Percentiles rank a stretch among this genome's conserved stretches.
phyloP scores from a whole-genome alignment of 2,329 filamentous ascomycete species.

The Coniochaeta sp. region DNA sequence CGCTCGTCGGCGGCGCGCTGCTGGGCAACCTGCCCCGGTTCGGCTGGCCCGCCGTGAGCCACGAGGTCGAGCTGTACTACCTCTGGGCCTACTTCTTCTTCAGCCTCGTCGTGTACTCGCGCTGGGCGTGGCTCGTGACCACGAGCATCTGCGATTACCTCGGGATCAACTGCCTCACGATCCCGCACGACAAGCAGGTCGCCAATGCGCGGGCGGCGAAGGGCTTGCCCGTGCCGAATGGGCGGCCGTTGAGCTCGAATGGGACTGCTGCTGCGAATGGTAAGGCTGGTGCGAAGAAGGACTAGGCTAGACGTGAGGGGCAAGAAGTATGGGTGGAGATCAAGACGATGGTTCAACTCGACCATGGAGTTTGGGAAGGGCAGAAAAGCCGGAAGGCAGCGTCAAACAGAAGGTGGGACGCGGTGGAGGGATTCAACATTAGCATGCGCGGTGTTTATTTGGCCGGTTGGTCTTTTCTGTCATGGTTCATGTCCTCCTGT shows the following conservation, averaged over 20 bases:
- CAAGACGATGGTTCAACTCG: too few relatives aligned
- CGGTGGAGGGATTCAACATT: too few relatives aligned
- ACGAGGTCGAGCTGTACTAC: slow-evolving; percentile 67
- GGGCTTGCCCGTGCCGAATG: slow-evolving; percentile 5
- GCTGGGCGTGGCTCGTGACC: slow-evolving; percentile 89
- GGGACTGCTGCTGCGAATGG: slow-evolving; percentile 22
- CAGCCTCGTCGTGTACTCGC: slow-evolving; percentile 77
- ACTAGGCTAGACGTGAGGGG: too few relatives aligned
- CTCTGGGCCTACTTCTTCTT: slow-evolving; percentile 80
- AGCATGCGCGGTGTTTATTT: too few relatives aligned
- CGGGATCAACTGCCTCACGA: slow-evolving; percentile 91
- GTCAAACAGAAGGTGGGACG: too few relatives aligned
- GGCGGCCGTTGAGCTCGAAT: neutral
- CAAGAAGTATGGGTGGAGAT: neutral
- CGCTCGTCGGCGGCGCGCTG: slow-evolving; percentile 77
- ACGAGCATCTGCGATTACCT: slow-evolving; percentile 86
- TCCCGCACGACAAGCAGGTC: slow-evolving; percentile 56
- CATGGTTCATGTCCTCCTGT: too few relatives aligned
- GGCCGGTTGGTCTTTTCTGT: too few relatives aligned
- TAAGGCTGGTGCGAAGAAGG: too few relatives aligned
- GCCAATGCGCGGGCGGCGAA: slow-evolving; percentile 34
- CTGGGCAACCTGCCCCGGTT: slow-evolving; percentile 76
- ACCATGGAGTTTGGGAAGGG: too few relatives aligned
- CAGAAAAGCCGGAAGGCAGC: too few relatives aligned
- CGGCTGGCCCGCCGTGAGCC: slow-evolving; percentile 62